phyloP scores from a whole-genome alignment of 345 rosid genomes.

The Abelmoschus esculentus region DNA sequence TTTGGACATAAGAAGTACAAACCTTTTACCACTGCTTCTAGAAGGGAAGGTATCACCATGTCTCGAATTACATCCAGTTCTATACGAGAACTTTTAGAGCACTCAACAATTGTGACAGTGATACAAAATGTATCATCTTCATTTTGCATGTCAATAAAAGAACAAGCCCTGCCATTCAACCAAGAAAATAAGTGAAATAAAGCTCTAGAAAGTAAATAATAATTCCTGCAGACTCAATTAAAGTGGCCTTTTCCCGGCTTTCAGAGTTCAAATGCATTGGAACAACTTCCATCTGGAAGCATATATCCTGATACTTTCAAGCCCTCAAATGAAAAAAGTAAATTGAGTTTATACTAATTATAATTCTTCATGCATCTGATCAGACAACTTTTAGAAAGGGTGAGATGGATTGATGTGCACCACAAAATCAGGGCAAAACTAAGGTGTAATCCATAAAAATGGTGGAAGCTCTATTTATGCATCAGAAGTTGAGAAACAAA shows the following conservation, averaged over 20 bases:
- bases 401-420: not conserved
- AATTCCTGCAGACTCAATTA: not conserved
- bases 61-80: slow-evolving; percentile 7
- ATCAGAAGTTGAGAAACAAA: not conserved
- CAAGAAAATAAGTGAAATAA: not conserved
- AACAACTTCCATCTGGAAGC: not conserved
- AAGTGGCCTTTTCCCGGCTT: not conserved
- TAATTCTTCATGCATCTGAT: not conserved
- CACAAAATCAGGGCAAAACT: not conserved
- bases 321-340: not conserved
- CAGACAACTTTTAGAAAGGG: not conserved
- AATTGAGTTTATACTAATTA: not conserved
- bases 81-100: slow-evolving; percentile 1
- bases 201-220: not conserved
- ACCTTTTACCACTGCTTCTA: slow-evolving; percentile 16
- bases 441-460: not conserved
- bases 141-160: not conserved
- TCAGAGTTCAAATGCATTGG: not conserved
- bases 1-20: not conserved
- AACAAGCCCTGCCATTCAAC: slow-evolving; percentile 11
- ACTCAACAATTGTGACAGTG: slow-evolving; percentile 4
- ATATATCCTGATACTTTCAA: not conserved
- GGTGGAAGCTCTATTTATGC: not conserved
- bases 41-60: slow-evolving; percentile 3
- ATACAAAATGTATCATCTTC: slow-evolving; percentile 8